Conservation (phyloP, 2,329 filamentous ascomycete species). For the Sporothrix protearum region DNA sequence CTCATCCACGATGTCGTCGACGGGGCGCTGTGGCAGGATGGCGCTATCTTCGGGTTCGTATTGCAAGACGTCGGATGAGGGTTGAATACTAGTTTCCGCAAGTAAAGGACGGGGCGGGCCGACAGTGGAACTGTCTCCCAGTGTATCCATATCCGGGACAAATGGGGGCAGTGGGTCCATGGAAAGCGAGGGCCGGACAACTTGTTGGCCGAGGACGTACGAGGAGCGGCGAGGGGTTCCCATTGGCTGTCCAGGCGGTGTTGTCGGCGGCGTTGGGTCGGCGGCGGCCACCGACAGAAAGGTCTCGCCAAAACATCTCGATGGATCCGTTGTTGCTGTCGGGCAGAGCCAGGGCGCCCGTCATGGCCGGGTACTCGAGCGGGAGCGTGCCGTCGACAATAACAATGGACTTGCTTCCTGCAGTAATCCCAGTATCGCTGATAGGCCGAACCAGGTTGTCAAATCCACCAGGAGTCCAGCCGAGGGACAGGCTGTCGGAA, state of each 20-base stretch:
- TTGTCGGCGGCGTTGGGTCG: constrained; percentile 59
- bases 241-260: constrained; percentile 49
- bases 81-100: not conserved
- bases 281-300: constrained; percentile 48
- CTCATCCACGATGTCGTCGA: constrained; percentile 26
- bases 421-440: constrained; percentile 62
- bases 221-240: constrained; percentile 55
- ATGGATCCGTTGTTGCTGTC: constrained; percentile 41
- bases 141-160: constrained; percentile 45
- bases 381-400: constrained; percentile 70
- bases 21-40: constrained; percentile 32
- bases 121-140: constrained; percentile 30
- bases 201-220: constrained; percentile 50
- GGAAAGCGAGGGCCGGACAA: constrained; percentile 38
- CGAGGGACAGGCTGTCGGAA: constrained; percentile 39
- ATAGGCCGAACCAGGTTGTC: constrained; percentile 38
- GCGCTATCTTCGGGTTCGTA: constrained; percentile 35
- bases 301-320: constrained; percentile 52
- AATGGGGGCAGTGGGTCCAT: constrained; percentile 46
- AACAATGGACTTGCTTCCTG: constrained; percentile 84
- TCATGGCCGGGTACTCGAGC: constrained; percentile 50
- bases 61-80: constrained; percentile 23
- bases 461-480: not conserved
- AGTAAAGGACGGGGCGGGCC: not conserved
- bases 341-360: constrained; percentile 44